Evolutionary conservation across 2,329 filamentous ascomycete genomes (phyloP), one percentile per base, ranked within the genome.

Genomic region (Pseudogymnoascus sp.): DNA sequence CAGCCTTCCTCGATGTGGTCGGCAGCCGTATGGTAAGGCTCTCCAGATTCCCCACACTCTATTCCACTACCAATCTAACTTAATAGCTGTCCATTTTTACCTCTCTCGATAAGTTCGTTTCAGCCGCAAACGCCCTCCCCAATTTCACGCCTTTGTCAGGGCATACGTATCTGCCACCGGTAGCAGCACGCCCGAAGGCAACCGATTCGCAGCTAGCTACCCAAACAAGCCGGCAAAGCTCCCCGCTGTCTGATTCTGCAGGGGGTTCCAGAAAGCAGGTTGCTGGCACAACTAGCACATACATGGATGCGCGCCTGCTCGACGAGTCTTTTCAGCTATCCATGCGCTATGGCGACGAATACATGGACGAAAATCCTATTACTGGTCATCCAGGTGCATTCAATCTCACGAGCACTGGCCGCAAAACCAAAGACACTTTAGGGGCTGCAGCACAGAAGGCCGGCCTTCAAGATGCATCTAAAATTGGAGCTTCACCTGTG

Each of bases 291-390:
- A 66, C 68, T 5, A 69, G 67, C 62, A 65, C 66, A 35, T 65
- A 69, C 61, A 62, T 70, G 60, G 69, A 69, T 52, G 67, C 60
- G 35, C 67, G 68, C 38, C 69, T 71, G 38, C 66, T 84, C 1
- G 83, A 87, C 67, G 83, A 87, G 67, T 82, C 85, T 0, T 81
- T 85, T 65, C 74, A 78, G 67, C 77, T 84, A 41, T 83, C 86
- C 67, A 77, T 84, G 73, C 80, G 79, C 65, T 83, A 82, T 67
- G 85, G 84, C 38, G 81, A 83, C 59, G 85, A 88, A 66, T 88
- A 85, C 70, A 83, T 88, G 74, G 84, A 88, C 72, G 83, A 88
- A 72, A 88, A 87, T 67, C 84, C 85, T 43, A 88, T 88, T 68
- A 87, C 84, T 0, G 86, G 86, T 59, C 80, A 81, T 31, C 86